Evolutionary conservation across 2,329 filamentous ascomycete species (phyloP), one percentile per base, ranked within the genome.

Genomic region (Trichoderma sp.): DNA sequence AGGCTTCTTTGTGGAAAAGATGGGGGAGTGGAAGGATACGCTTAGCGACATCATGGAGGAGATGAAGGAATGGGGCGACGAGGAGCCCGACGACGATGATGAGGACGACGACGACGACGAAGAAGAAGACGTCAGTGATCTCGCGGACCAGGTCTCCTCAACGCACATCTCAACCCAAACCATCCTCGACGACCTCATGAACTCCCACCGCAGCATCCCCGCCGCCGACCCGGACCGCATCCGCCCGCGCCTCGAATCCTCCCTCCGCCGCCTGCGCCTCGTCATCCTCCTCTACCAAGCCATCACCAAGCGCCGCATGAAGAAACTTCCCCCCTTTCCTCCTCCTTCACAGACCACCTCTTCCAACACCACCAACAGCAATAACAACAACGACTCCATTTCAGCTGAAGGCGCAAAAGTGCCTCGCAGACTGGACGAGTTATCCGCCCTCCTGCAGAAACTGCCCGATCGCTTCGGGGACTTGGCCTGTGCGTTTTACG

Each of bases 41-140:
- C 79, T 97, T 26, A 86, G 91, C 70, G 94, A 97, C 78, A 90
- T 92, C 0, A 85, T 96, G 70, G 86, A 91, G 68, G 94, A 97
- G 78, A 76, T 97, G 69, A 91, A 92, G 74, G 92, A 94, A 71
- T 97, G 93, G 92, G 87, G 89, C 21, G 90, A 92, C 1, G 90
- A 92, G 71, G 84, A 86, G 10, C 83, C 84, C 0, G 85, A 86
- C 3, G 87, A 87, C 0, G 87, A 87, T 1, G 83, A 84, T 15
- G 81, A 84, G 26, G 79, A 78, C 41, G 80, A 87, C 1, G 80
- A 78, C 5, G 19, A 63, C 0, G 41, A 63, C 7, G 48, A 62
- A 4, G 59, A 55, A 26, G 75, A 80, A 58, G 78, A 73, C 64
- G 74, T 73, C 19, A 41, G 43, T 26, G 51, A 66, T 39, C 55